Evolutionary conservation across 495 filamentous ascomycete genomes (phyloP).

Genomic region (Penicillium turbatum): DNA sequence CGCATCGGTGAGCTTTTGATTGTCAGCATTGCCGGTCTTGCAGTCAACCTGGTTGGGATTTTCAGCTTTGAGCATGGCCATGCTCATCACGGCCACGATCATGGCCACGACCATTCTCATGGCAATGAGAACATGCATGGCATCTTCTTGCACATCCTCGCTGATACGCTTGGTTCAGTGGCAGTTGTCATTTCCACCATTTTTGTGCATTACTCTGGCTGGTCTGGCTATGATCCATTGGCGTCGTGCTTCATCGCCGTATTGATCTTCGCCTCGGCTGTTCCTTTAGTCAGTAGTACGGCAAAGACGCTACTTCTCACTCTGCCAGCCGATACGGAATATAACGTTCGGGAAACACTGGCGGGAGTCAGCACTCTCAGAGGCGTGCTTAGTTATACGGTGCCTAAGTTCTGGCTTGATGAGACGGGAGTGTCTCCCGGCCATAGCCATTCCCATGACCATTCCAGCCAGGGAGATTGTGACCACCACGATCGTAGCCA

Average conservation of each 20-base stretch:
- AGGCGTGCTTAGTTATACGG: slow-evolving; percentile 81
- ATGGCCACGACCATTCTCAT: slow-evolving; percentile 66
- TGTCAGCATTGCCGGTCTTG: slow-evolving; percentile 77
- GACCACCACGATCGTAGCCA: slow-evolving; percentile 25
- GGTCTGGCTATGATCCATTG: slow-evolving; percentile 93
- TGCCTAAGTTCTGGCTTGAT: slow-evolving; percentile 91
- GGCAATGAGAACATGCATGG: slow-evolving; percentile 98
- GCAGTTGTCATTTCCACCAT: slow-evolving; percentile 91
- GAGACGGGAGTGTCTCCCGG: slow-evolving; percentile 49
- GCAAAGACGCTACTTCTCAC: slow-evolving; percentile 78
- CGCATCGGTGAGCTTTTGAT: slow-evolving; percentile 80
- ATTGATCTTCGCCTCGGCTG: slow-evolving; percentile 82
- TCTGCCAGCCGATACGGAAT: slow-evolving; percentile 81
- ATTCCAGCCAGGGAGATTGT: slow-evolving; percentile 17
- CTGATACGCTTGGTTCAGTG: slow-evolving; percentile 89
- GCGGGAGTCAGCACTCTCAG: slow-evolving; percentile 76
- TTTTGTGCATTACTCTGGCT: slow-evolving; percentile 77
- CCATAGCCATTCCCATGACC: slow-evolving; percentile 29
- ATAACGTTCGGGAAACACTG: slow-evolving; percentile 78
- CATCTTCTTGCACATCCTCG: slow-evolving; percentile 95
- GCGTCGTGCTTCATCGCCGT: slow-evolving; percentile 92
- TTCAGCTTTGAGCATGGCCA: slow-evolving; percentile 75
- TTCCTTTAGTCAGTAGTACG: slow-evolving; percentile 81
- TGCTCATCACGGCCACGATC: slow-evolving; percentile 53
- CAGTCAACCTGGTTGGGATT: slow-evolving; percentile 90